Conservation (phyloP, 2,329 filamentous ascomycete species). For the Colletotrichum sp. region DNA sequence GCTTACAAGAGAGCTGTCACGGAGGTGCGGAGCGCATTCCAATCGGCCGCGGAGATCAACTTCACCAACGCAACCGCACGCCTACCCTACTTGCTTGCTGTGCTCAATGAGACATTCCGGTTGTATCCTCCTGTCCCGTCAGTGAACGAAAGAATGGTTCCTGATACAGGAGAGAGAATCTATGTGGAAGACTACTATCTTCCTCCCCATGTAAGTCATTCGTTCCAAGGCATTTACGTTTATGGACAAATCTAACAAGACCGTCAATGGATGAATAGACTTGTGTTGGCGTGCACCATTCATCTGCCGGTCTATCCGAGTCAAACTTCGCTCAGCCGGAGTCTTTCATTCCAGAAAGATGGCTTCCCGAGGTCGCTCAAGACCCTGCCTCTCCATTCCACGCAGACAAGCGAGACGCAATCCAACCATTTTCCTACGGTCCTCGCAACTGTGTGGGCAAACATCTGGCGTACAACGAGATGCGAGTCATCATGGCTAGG, state of each 20-base stretch:
- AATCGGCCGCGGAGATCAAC: constrained; percentile 38
- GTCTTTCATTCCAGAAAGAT: constrained; percentile 48
- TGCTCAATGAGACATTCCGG: neutral
- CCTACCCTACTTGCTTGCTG: constrained; percentile 25
- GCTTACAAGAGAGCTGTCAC: constrained; percentile 28
- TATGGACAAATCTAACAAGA: neutral
- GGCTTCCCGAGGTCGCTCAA: constrained; percentile 28
- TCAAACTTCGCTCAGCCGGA: constrained; percentile 47
- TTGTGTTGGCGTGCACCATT: constrained; percentile 44
- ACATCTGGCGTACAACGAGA: constrained; percentile 51
- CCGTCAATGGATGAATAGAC: neutral
- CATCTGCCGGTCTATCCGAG: neutral
- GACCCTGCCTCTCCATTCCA: neutral
- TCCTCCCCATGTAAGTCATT: neutral
- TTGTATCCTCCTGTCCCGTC: neutral
- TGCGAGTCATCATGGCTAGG: constrained; percentile 51
- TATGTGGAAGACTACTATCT: neutral
- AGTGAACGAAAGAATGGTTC: neutral
- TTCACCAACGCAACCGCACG: constrained; percentile 30
- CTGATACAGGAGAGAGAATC: neutral
- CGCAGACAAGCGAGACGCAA: neutral
- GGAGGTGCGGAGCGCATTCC: constrained; percentile 42
- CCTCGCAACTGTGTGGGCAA: constrained; percentile 15
- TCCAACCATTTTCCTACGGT: constrained; percentile 10
- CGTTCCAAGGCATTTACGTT: neutral